Base-by-base conservation (phyloP, 805 yeast genomes). In the Candida chilensis region DNA sequence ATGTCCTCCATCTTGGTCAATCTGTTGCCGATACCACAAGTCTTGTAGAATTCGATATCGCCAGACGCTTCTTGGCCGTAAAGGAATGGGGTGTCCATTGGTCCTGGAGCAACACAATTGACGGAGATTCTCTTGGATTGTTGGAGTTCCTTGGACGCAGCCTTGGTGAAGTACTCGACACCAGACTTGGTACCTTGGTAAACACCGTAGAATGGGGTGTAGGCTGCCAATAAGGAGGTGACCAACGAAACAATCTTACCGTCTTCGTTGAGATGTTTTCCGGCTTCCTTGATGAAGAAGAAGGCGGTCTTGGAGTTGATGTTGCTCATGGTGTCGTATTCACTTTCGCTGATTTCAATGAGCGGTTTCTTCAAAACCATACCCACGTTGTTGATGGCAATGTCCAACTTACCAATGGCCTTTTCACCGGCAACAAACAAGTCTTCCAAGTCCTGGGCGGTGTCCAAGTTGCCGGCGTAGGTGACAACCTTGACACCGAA, bases 331-430 rank as follows among this genome's bases (percentile, higher is more conserved):
- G 40, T 35, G 37, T 73, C 79, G 42, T 56, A 78, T 43, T 78
- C 84, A 17, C 52, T 60, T 32, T 69, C 64, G n/a, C 69, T 35
- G 34, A 66, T 56, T n/a, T 73, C 74, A 20, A 52, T 52, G 30
- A 76, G 41, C 21, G 74, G 70, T 47, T 77, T 78, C 60, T 77
- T 75, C 48, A 77, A 55, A 15, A 78, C 84, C 63, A 54, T 71
- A 31, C 85, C 85, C 24, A 75, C 77, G 39, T 73, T 75, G 54
- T 76, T 76, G 41, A 78, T 60, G n/a, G 83, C 84, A 44, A 71
- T 62, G 41, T 78, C 81, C 38, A 73, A 54, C 14, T 52, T 44
- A 21, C 78, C 79, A 33, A 73, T 65, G 24, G 53, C 48, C 10
- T 47, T 35, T 31, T 55, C 54, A 5, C 75, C 71, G 8, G 48